These are phyloP conservation scores for Zopfia rhizophila DNA, from an alignment of 2,329 filamentous ascomycete genomes.

Conservation along the genomic window DNA sequence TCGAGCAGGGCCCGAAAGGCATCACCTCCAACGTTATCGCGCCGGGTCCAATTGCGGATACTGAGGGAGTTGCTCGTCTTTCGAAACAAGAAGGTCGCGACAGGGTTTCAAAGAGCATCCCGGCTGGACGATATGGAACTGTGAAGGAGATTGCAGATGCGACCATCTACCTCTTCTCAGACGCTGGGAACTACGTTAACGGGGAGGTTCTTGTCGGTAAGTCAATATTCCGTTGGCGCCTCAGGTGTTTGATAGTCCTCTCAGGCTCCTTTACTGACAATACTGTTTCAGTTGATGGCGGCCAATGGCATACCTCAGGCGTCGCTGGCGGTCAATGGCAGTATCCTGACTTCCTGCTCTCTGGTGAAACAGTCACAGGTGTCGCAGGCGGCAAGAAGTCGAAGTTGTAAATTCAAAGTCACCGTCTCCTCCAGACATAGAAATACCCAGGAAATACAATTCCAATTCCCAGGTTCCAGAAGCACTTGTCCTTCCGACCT, in stretches of 20 bases:
- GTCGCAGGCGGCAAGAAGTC: constrained; percentile 68
- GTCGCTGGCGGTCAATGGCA: constrained; percentile 53
- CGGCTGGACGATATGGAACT: constrained; percentile 78
- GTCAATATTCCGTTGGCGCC: constrained; percentile 20
- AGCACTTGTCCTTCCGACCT: too few species aligned
- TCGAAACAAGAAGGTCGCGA: constrained; percentile 45
- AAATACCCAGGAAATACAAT: too few species aligned
- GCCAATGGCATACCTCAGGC: constrained; percentile 58
- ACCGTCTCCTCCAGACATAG: not conserved
- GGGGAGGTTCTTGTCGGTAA: constrained; percentile 83
- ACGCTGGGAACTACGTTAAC: constrained; percentile 86
- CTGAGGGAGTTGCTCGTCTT: constrained; percentile 69
- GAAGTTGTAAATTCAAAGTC: constrained; percentile 56
- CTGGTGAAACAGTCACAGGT: constrained; percentile 63
- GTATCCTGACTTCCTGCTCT: constrained; percentile 70
- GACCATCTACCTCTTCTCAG: constrained; percentile 87
- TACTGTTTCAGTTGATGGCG: constrained; percentile 60
- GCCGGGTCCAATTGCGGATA: constrained; percentile 85
- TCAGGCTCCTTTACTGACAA: constrained; percentile 24
- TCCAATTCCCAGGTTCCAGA: too few species aligned
- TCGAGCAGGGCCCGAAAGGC: constrained; percentile 91
- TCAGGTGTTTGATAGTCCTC: not conserved
- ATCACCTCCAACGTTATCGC: constrained; percentile 89
- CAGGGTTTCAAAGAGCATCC: constrained; percentile 60
- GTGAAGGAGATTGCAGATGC: constrained; percentile 93